phyloP scores from a whole-genome alignment of 1,284 basidiomycete genomes.

The Moesziomyces parantarcticus region DNA sequence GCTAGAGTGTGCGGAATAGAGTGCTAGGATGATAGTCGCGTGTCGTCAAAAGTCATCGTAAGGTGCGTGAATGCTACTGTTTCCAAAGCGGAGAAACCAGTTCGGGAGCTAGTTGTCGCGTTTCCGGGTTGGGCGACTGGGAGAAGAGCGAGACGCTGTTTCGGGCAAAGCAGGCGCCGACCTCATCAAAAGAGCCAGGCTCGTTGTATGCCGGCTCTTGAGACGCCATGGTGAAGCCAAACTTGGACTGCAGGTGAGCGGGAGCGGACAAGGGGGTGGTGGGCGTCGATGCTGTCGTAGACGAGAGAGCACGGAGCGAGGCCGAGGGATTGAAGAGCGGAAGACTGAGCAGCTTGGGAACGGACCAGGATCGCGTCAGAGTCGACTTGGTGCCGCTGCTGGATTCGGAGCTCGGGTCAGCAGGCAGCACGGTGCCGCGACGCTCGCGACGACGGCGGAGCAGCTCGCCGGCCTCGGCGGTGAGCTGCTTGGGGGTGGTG shows the following conservation, averaged over 20 bases:
- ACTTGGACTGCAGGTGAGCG: constrained; percentile 18
- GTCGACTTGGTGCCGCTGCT: background rate
- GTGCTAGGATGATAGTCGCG: constrained; percentile 4
- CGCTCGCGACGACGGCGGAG: constrained; percentile 35
- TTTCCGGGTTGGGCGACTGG: constrained; percentile 5
- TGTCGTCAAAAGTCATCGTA: constrained; percentile 5
- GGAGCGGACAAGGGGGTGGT: constrained; percentile 14
- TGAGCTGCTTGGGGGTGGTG: constrained; percentile 36
- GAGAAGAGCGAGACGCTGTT: constrained; percentile 8
- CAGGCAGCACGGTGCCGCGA: constrained; percentile 8
- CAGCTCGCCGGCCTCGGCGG: constrained; percentile 31
- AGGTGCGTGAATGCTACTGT: constrained; percentile 6
- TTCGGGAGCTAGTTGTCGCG: background rate
- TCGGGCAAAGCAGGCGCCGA: constrained; percentile 14
- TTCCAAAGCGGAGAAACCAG: constrained; percentile 38
- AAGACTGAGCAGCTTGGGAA: constrained; percentile 38
- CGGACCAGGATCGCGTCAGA: constrained; percentile 32
- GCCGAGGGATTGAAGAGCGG: constrained; percentile 32
- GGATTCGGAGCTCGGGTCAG: constrained; percentile 7
- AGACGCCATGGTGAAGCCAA: constrained; percentile 19
- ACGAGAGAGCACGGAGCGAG: constrained; percentile 23
- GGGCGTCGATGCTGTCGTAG: constrained; percentile 27
- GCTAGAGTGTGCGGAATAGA: constrained; percentile 4
- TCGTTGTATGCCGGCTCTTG: constrained; percentile 10
- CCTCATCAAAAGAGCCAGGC: constrained; percentile 27